Evolutionary conservation across 2,329 filamentous ascomycete species (phyloP), one percentile per base, ranked within the genome.

Genomic region (Zasmidium angulare): DNA sequence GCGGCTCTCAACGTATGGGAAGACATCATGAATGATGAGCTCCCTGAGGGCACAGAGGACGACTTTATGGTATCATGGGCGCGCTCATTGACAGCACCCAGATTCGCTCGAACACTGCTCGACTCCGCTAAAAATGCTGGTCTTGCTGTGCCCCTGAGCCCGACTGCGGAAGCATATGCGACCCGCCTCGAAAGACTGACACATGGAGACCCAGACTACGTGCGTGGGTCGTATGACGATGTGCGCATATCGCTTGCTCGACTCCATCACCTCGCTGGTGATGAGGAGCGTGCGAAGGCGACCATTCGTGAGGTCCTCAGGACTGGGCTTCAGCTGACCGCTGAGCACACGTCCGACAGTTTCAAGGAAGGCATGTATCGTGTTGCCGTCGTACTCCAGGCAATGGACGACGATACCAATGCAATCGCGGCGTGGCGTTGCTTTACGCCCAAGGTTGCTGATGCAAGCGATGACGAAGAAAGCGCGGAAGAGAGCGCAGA

Each of bases 341-440:
- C 11, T 17, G 36, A 43, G 14, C 36, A 56, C 23, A 26, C 3
- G 3, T 4, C 11, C 6, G 50, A 52, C 21, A n/a, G 29, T 4
- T 40, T n/a, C 7, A 22, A 21, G 4, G n/a, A 29, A 10, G 50
- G 50, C 9, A 2, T 53, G n/a, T 29, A 46, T 19, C 21, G 26
- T 7, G 10, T 55, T 19, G 43, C 23, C 9, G 22, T 23, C 3
- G 22, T 22, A 7, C 43, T 55, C 19, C 26, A 50, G 21, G 17
- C 31, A 9, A 23, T 56, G 4, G 54, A 56, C n/a, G 46, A 56
- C 14, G 47, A 51, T 11, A 26, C 2, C 17, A 56, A 56, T 29
- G 54, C 54, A 10, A 10, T 50, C 14, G 54, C 54, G 9, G 29
- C 48, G 10, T 56, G 48, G 47, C 12, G 36, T 22, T 17, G 23